Percentiles rank a stretch among this genome's conserved stretches.
Conservation (phyloP, 148 eudicot genomes). For the Vaccinium macrocarpon region DNA sequence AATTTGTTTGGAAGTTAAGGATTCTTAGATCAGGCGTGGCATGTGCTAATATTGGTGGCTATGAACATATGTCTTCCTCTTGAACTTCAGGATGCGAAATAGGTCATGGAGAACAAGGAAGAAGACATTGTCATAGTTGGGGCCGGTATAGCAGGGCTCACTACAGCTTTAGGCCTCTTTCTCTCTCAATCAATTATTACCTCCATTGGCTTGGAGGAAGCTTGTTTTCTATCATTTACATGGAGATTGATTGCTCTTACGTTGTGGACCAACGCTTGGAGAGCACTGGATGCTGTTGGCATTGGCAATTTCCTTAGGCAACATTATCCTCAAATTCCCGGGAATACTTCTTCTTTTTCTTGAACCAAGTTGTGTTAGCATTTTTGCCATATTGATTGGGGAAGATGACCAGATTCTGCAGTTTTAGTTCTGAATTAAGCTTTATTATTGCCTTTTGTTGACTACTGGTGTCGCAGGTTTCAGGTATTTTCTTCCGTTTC, state of each 20-base stretch:
- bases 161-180: slow-evolving; percentile 38
- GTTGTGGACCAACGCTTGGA: slow-evolving; percentile 57
- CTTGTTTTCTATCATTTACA: background rate
- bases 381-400: background rate
- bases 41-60: background rate
- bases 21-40: background rate
- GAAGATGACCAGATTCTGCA: background rate
- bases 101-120: background rate
- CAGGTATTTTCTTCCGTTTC: background rate
- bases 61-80: background rate
- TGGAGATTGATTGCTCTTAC: slow-evolving; percentile 24
- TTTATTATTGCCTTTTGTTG: background rate
- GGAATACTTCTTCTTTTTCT: slow-evolving; percentile 6
- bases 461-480: background rate
- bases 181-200: background rate
- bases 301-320: slow-evolving; percentile 32
- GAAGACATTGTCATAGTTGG: slow-evolving; percentile 25
- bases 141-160: slow-evolving; percentile 41
- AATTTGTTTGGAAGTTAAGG: background rate
- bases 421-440: background rate
- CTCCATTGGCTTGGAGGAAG: background rate
- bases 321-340: slow-evolving; percentile 18
- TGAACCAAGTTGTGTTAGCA: background rate
- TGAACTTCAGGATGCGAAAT: background rate
- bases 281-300: slow-evolving; percentile 46